phyloP scores from a whole-genome alignment of 148 eudicot genomes.

The Camellia sinensis region DNA sequence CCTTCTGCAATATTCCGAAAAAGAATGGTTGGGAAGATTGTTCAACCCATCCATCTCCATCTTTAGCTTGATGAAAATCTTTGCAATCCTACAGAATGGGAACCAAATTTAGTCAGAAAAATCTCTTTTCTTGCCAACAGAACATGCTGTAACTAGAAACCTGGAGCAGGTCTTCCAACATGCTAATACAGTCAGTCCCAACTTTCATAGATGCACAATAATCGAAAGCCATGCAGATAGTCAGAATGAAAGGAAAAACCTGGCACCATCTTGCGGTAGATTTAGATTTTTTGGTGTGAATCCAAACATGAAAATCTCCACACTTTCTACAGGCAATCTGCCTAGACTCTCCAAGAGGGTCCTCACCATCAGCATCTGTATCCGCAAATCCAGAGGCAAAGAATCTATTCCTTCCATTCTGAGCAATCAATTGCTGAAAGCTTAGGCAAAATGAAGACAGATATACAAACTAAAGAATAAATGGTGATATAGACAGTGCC shows the following conservation, averaged over 20 bases:
- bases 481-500: neutral
- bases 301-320: conserved; percentile 79
- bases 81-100: conserved; percentile 72
- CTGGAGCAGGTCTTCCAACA: neutral
- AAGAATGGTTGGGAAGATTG: conserved; percentile 86
- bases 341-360: conserved; percentile 62
- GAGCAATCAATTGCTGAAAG: conserved; percentile 22
- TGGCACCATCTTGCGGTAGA: conserved; percentile 97
- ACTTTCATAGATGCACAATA: too few relatives aligned
- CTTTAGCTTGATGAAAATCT: conserved; percentile 95
- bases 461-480: neutral
- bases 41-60: conserved; percentile 99
- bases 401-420: conserved; percentile 67
- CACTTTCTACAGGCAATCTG: conserved; percentile 90
- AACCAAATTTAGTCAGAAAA: neutral
- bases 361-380: conserved; percentile 59
- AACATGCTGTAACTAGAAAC: neutral
- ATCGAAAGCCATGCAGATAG: neutral
- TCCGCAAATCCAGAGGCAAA: conserved; percentile 68
- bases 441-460: conserved; percentile 11
- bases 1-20: conserved; percentile 89
- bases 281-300: conserved; percentile 70
- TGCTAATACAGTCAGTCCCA: too few relatives aligned
- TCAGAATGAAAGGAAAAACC: conserved; percentile 36
- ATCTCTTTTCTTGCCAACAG: neutral